Percentiles rank a stretch among this genome's conserved stretches.
Conservation (phyloP, 192 early-diverging fungal genomes). For the Piromyces finnis region DNA sequence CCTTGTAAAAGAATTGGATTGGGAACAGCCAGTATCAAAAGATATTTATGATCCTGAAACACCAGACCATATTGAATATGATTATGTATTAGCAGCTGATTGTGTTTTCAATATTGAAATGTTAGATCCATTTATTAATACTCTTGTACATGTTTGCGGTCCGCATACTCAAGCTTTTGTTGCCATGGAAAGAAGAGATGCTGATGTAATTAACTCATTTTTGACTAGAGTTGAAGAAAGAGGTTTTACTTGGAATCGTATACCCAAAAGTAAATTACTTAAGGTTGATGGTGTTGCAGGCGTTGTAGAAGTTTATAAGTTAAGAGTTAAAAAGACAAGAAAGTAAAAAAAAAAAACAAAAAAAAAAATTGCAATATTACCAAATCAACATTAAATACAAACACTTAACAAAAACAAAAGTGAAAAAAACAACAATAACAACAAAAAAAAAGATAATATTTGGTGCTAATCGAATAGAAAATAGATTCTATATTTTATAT, state of each 20-base stretch:
- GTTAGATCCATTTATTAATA: background rate
- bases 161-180: background rate
- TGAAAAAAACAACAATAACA: no score
- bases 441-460: no score
- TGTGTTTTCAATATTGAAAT: background rate
- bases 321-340: background rate
- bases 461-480: no score
- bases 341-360: background rate
- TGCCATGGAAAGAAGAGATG: background rate
- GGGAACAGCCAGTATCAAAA: background rate
- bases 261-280: background rate
- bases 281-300: background rate
- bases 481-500: no score
- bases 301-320: background rate
- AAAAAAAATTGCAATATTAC: background rate
- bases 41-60: background rate
- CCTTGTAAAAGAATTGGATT: background rate
- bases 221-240: background rate
- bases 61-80: background rate
- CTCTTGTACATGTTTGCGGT: background rate
- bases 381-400: background rate
- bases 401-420: no score
- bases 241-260: background rate
- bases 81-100: background rate
- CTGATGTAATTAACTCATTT: background rate